Conservation (phyloP, 108 stramenopile species). For the Cyclotella sp. region DNA sequence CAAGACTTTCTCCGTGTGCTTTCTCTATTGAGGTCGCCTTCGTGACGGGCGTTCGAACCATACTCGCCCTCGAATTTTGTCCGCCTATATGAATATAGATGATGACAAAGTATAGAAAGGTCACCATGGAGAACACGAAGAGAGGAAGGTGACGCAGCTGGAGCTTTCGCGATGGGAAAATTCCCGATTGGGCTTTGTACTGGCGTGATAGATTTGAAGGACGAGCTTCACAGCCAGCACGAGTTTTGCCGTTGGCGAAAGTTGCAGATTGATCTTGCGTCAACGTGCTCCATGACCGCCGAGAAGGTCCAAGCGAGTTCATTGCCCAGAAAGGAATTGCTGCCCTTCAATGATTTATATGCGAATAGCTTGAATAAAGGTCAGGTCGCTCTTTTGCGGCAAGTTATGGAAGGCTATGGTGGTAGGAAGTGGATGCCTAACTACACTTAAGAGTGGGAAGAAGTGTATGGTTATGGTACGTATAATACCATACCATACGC, state of each 20-base stretch:
- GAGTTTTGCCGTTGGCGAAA: neutral
- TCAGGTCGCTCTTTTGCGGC: no score
- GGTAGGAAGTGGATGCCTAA: no score
- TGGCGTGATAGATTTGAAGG: neutral
- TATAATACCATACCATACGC: no score
- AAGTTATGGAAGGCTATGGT: no score
- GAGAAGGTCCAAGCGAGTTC: conserved; percentile 7
- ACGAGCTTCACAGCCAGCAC: neutral
- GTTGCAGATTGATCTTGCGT: neutral
- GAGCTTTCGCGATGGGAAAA: conserved; percentile 8
- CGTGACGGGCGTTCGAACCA: neutral
- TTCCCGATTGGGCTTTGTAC: neutral
- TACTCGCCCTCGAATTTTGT: neutral
- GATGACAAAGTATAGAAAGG: conserved; percentile 8
- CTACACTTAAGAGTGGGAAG: no score
- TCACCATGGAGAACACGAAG: neutral
- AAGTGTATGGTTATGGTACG: no score
- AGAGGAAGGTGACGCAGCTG: conserved; percentile 6
- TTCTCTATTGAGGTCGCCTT: neutral
- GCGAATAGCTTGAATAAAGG: no score
- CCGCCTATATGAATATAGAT: neutral
- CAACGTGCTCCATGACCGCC: conserved; percentile 4
- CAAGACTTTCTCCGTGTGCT: neutral
- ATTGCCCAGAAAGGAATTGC: neutral
- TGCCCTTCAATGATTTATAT: no score